Conservation (phyloP, 192 early-diverging fungal species). For the Linderina pennispora region DNA sequence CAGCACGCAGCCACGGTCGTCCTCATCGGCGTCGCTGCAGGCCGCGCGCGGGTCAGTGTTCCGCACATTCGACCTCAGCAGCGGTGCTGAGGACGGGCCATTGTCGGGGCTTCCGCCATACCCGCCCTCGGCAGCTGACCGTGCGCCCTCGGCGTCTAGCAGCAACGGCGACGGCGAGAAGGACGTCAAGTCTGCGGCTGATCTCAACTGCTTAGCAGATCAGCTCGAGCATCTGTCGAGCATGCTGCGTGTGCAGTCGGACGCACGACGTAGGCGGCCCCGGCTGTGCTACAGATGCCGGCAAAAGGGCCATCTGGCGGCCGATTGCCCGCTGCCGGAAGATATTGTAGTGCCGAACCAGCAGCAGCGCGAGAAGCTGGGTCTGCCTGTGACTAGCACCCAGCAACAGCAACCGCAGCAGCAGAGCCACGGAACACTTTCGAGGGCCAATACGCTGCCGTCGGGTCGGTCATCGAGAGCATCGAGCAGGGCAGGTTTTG, state of each 20-base stretch:
- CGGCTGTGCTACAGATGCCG: constrained; percentile 43
- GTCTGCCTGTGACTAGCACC: neutral
- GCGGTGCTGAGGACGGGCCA: neutral
- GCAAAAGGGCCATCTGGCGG: constrained; percentile 40
- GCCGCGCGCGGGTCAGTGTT: neutral
- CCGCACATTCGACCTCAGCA: neutral
- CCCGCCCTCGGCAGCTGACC: neutral
- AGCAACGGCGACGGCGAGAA: constrained; percentile 24
- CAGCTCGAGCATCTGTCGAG: constrained; percentile 37
- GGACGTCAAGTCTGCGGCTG: constrained; percentile 15
- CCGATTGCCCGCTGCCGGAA: constrained; percentile 29
- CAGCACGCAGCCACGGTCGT: neutral
- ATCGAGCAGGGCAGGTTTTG: too few species aligned
- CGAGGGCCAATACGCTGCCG: too few species aligned
- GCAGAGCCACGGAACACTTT: too few species aligned
- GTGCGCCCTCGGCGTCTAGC: neutral
- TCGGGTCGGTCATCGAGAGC: too few species aligned
- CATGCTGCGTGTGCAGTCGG: constrained; percentile 40
- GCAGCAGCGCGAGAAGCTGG: constrained; percentile 19
- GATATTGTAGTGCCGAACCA: constrained; percentile 24
- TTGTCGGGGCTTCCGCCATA: neutral
- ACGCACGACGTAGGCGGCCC: constrained; percentile 33
- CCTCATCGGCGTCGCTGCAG: neutral
- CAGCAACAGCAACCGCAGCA: too few species aligned
- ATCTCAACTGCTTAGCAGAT: constrained; percentile 37